These are phyloP conservation scores for Larix sibirica DNA, from an alignment of 83 land plant species.

Conservation along the genomic window DNA sequence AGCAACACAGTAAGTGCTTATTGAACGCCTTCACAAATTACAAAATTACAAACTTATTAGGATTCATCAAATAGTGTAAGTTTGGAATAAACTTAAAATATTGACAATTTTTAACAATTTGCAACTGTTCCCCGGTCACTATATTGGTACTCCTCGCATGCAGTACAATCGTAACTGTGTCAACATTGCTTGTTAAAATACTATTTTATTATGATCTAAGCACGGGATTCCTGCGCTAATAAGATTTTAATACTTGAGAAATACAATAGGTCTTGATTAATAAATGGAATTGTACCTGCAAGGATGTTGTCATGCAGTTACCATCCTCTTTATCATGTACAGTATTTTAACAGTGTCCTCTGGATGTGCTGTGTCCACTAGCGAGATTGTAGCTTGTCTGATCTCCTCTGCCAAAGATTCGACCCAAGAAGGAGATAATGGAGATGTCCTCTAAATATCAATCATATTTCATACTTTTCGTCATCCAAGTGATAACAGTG, in stretches of 20 bases:
- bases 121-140: too few species aligned
- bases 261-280: neutral
- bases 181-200: neutral
- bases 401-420: neutral
- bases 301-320: slow-evolving; percentile 3
- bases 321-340: neutral
- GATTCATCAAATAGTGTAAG: too few species aligned
- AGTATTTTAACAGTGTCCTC: too few species aligned
- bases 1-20: too few species aligned
- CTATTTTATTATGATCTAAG: neutral
- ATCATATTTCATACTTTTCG: neutral
- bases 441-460: neutral
- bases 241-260: neutral
- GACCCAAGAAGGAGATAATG: too few species aligned
- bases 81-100: too few species aligned
- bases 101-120: too few species aligned
- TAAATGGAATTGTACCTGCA: neutral
- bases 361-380: neutral
- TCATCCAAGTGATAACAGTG: too few species aligned
- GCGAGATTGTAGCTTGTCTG: neutral
- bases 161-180: neutral
- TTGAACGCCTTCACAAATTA: too few species aligned
- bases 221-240: too few species aligned
- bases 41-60: too few species aligned
- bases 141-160: too few species aligned